Conservation (phyloP, 139 green algal genomes). For the Trebouxia sp. region DNA sequence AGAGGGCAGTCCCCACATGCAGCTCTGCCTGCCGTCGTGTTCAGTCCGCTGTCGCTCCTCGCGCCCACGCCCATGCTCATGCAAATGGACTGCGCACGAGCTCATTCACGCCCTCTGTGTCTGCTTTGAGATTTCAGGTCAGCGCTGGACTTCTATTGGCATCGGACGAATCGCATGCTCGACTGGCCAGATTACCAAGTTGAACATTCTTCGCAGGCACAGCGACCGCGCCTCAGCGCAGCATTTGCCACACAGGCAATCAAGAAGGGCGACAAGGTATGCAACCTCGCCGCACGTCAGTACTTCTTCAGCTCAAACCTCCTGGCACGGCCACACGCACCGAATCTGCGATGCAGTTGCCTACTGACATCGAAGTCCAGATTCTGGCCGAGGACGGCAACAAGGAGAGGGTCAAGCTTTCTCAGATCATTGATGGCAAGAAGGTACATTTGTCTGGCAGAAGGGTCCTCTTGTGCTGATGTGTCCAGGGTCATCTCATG, state of each 20-base stretch:
- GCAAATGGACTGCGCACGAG: not conserved
- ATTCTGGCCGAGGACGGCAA: conserved; percentile 14
- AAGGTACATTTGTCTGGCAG: not conserved
- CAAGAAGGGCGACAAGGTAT: conserved; percentile 20
- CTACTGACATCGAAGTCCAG: conserved; percentile 3
- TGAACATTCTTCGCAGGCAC: not conserved
- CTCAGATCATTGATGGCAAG: conserved; percentile 1
- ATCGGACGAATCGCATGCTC: not conserved
- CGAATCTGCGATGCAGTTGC: not conserved
- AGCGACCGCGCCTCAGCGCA: not conserved
- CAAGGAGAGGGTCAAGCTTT: not conserved
- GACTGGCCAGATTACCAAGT: not conserved
- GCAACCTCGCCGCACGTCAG: not conserved
- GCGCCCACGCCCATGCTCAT: not conserved
- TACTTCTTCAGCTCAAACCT: not conserved
- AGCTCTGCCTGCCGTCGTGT: conserved; percentile 1
- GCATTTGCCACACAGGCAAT: conserved; percentile 14
- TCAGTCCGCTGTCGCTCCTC: not conserved
- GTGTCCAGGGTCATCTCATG: too few relatives aligned
- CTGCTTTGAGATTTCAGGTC: not conserved
- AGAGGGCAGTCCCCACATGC: not conserved
- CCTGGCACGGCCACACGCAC: not conserved
- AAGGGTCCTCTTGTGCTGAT: not conserved
- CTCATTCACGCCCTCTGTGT: not conserved
- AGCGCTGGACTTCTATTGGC: not conserved